Evolutionary conservation across 1,284 basidiomycete species (phyloP), one percentile per base, ranked within the genome.

Genomic region (Vanrija sp.): DNA sequence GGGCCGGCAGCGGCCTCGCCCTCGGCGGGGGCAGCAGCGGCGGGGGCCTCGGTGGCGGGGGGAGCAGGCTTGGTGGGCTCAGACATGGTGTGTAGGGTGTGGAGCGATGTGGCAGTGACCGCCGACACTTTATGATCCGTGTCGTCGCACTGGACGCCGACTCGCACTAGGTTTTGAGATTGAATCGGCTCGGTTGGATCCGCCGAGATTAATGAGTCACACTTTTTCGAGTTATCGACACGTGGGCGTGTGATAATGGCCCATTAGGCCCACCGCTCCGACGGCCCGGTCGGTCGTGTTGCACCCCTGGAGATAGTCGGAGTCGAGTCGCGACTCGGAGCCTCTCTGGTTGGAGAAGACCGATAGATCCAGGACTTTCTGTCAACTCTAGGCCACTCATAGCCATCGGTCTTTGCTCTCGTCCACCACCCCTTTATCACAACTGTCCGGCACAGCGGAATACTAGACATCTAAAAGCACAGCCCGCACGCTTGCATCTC

Each of bases 1-100:
- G 88, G 87, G 28, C 71, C 73, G 52, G 66, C 62, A 46, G 70
- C 52, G 38, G 58, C 63, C 18, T 38, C 60, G 4, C 47, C 61
- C 16, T 54, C 59, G 34, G 51, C 61, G 47, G 59, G 54, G 15
- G 55, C 43, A 9, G 50, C 46, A 18, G 55, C 42, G 16, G 52
- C 43, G 16, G 56, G 56, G 18, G 38, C 44, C 7, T 52, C 54
- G 2, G 56, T 51, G 26, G 55, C 55, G 18, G 58, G 38, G 16
- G 55, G 46, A n/a, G 53, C 42, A 14, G 53, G 53, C 29, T 61
- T 38, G 28, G 54, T 49, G 26, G 61, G 57, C 42, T 63, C 64
- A 45, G 64, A 65, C 64, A 68, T 66, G 25, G 34, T 53, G 34
- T 23, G 21, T 38, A 38, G 44, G 48, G 40, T 34, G n/a, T 46